Evolutionary conservation across 148 eudicot genomes (phyloP).

Genomic region (Rhododendron ovatum): DNA sequence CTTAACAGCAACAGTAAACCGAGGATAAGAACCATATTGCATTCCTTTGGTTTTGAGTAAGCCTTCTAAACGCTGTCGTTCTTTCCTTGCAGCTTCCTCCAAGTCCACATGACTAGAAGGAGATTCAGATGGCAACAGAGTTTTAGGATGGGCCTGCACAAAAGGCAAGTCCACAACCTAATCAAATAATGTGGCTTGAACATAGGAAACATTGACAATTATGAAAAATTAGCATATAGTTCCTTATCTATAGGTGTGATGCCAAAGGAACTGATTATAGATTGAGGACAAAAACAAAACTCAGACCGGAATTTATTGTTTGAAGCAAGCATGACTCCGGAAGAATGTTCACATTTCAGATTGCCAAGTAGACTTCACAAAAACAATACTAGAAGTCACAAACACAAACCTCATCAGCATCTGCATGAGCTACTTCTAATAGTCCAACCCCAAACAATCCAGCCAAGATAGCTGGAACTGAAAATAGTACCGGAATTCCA

Average conservation of each 20-base stretch:
- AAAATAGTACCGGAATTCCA: constrained; percentile 21
- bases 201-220: constrained; percentile 1
- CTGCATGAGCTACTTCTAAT: constrained; percentile 63
- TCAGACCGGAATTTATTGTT: neutral
- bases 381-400: neutral
- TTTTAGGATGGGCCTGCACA: constrained; percentile 36
- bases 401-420: constrained; percentile 65
- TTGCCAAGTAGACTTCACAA: neutral
- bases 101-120: constrained; percentile 50
- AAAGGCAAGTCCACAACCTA: constrained; percentile 14
- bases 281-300: neutral
- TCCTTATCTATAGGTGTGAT: neutral
- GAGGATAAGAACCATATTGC: constrained; percentile 79
- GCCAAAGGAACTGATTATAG: neutral
- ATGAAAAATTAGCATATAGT: neutral
- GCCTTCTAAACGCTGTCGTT: constrained; percentile 61
- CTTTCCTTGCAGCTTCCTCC: constrained; percentile 78
- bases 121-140: constrained; percentile 44
- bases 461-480: constrained; percentile 48
- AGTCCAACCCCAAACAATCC: constrained; percentile 67
- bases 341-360: neutral
- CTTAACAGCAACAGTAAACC: constrained; percentile 71
- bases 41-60: constrained; percentile 68
- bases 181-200: neutral
- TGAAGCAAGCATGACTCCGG: neutral